Conservation (phyloP, 768 basidiomycete species). For the Naganishia randhawae region DNA sequence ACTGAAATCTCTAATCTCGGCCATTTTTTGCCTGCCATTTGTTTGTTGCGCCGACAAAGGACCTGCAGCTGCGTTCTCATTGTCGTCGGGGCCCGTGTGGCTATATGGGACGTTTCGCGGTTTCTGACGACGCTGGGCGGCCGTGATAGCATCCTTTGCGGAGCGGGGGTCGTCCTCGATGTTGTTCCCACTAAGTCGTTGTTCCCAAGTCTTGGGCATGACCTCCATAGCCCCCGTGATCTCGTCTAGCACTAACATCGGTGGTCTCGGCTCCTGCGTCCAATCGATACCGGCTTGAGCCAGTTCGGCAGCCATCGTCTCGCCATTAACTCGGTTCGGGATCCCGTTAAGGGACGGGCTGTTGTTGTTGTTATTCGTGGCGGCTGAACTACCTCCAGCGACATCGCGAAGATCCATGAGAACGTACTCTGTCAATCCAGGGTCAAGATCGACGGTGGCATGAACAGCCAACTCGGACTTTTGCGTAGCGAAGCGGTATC, state of each 20-base stretch:
- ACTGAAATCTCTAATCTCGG: slow-evolving; percentile 40
- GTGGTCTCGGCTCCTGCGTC: neutral
- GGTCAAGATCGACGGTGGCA: slow-evolving; percentile 34
- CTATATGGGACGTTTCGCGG: slow-evolving; percentile 15
- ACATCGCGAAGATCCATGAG: neutral
- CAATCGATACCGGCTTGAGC: neutral
- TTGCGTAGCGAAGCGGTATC: slow-evolving; percentile 42
- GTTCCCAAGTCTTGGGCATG: slow-evolving; percentile 23
- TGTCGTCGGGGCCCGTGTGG: neutral
- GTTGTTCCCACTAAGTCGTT: slow-evolving; percentile 11
- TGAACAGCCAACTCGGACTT: slow-evolving; percentile 46
- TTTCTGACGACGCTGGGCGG: neutral
- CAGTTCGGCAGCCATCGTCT: neutral
- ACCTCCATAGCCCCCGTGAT: slow-evolving; percentile 13
- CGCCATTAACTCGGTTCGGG: slow-evolving; percentile 1
- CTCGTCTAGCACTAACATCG: slow-evolving; percentile 12
- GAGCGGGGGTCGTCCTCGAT: slow-evolving; percentile 5
- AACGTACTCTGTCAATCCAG: slow-evolving; percentile 18
- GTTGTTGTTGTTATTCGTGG: neutral
- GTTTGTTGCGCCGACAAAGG: neutral
- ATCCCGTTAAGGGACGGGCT: neutral
- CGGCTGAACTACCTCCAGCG: neutral
- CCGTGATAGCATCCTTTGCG: neutral
- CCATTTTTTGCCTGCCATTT: neutral
- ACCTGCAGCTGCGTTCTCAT: neutral